A percentile compares a stretch with the other conserved stretches of the same genome.
Evolutionary conservation across 441 rosid species (phyloP).

Genomic region (Manihot esculenta): DNA sequence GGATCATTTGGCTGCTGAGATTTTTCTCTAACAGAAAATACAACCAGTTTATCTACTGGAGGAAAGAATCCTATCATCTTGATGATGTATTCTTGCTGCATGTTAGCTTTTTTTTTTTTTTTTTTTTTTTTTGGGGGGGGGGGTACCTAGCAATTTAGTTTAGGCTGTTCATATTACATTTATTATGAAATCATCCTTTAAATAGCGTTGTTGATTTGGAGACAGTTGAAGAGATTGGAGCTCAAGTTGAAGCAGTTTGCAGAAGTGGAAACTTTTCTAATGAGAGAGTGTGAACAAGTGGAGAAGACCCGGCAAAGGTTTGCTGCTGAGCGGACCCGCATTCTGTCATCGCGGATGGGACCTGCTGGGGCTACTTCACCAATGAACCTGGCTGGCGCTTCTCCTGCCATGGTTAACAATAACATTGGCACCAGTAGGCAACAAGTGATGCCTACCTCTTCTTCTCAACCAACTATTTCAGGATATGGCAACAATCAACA

Average conservation of each 20-base stretch:
- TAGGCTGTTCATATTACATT: not conserved
- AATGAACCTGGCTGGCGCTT: conserved; percentile 44
- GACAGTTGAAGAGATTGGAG: conserved; percentile 90
- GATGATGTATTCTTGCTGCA: not conserved
- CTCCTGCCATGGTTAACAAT: conserved; percentile 56
- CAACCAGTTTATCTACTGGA: not conserved
- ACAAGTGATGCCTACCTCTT: conserved; percentile 47
- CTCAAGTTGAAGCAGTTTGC: conserved; percentile 96
- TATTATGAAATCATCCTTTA: not conserved
- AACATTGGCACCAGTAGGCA: conserved; percentile 46
- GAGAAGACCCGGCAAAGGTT: conserved; percentile 87
- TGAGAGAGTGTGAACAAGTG: conserved; percentile 96
- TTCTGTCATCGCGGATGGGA: conserved; percentile 59
- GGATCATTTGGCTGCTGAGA: not conserved
- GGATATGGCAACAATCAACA: conserved; percentile 58
- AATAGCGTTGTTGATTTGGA: conserved; percentile 3
- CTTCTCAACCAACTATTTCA: conserved; percentile 58
- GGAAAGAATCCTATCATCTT: not conserved
- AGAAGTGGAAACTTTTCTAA: conserved; percentile 82
- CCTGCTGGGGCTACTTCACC: conserved; percentile 55
- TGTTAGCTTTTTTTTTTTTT: not conserved
- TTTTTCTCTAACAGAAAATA: not conserved
- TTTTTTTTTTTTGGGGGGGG: not conserved
- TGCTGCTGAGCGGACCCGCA: conserved; percentile 67
- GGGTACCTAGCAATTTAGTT: not conserved